Percentiles rank a stretch among this genome's conserved stretches.
These are phyloP conservation scores for Tricladium varicosporioides DNA, from an alignment of 2,329 filamentous ascomycete genomes.

Conservation along the genomic window DNA sequence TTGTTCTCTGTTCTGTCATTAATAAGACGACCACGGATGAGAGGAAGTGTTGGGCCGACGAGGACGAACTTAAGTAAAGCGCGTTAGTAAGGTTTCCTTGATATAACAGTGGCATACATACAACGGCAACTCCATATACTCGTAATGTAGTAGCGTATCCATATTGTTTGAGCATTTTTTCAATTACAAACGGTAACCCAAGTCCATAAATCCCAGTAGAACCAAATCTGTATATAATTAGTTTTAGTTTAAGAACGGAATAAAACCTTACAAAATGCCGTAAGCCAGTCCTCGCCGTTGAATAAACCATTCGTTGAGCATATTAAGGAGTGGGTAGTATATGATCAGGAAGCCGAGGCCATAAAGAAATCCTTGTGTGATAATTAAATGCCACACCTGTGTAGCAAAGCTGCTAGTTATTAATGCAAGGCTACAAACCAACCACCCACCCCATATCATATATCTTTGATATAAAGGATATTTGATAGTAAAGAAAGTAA, in stretches of 20 bases:
- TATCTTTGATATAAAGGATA: conserved; percentile 1
- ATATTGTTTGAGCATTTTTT: conserved; percentile 47
- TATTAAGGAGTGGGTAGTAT: conserved; percentile 54
- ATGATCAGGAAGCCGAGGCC: conserved; percentile 53
- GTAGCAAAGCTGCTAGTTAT: conserved; percentile 45
- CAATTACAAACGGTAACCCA: conserved; percentile 50
- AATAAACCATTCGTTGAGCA: conserved; percentile 62
- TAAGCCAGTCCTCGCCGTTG: conserved; percentile 56
- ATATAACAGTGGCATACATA: not conserved
- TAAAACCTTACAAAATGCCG: conserved; percentile 56
- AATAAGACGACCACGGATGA: conserved; percentile 4
- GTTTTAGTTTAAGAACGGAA: not conserved
- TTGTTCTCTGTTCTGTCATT: conserved; percentile 27
- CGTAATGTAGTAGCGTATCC: conserved; percentile 53
- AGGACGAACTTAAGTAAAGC: conserved; percentile 38
- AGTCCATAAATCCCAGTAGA: conserved; percentile 48
- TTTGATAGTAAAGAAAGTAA: conserved; percentile 5
- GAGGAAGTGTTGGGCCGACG: conserved; percentile 48
- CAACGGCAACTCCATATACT: conserved; percentile 46
- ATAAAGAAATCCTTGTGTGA: conserved; percentile 59
- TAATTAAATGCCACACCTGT: conserved; percentile 52
- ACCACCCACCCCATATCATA: not conserved
- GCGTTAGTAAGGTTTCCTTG: not conserved
- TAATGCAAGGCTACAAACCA: not conserved
- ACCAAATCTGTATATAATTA: conserved; percentile 3